Conservation (phyloP, 2,329 filamentous ascomycete species). For the Ophiostoma tasmaniense region DNA sequence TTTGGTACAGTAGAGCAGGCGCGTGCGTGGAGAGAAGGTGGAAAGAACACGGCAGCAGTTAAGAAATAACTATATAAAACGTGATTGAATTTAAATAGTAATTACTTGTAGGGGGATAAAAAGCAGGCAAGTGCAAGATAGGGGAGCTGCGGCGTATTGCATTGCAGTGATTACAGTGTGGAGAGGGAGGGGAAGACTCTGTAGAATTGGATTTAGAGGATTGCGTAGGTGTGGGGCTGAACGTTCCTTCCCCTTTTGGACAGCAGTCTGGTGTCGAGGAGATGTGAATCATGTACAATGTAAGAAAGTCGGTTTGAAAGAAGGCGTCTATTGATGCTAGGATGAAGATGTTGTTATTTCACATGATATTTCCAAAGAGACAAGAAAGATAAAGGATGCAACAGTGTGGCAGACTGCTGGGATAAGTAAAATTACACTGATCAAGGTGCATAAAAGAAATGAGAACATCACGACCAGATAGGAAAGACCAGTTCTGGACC, state of each 20-base stretch:
- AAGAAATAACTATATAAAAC: background rate
- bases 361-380: background rate
- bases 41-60: background rate
- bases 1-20: background rate
- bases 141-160: background rate
- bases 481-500: background rate
- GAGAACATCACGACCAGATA: background rate
- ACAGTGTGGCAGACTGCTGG: background rate
- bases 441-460: constrained; percentile 2
- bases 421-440: background rate
- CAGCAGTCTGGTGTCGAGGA: background rate
- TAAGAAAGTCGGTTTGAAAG: background rate
- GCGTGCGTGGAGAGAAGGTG: constrained; percentile 3
- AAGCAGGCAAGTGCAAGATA: background rate
- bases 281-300: too few species aligned
- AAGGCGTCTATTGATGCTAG: background rate
- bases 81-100: background rate
- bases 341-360: background rate
- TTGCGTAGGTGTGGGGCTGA: background rate
- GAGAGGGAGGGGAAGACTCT: background rate
- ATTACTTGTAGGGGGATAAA: background rate
- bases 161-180: background rate
- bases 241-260: background rate
- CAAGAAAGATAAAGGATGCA: background rate
- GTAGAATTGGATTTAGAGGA: background rate